Evolutionary conservation across 805 yeast genomes (phyloP), one percentile per base, ranked within the genome.

Genomic region (Wickerhamiella parazyma): DNA sequence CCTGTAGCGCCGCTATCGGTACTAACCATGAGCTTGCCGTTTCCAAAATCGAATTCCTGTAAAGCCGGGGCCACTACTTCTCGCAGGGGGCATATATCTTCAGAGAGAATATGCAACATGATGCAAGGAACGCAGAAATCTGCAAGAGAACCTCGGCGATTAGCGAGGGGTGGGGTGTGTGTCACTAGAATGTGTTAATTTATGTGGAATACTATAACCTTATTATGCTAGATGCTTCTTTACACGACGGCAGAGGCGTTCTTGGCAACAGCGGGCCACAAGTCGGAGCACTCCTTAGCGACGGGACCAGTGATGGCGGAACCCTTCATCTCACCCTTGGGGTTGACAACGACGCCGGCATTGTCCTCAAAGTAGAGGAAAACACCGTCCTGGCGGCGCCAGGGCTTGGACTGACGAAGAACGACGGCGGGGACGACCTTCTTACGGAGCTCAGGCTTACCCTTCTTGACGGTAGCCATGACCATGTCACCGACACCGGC

Each of bases 291-390:
- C 78, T 91, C 99, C 77, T 91, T 91, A 71, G 96, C 97, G 68
- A 91, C 99, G 66, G 99, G 99, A 72, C 99, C 99, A 67, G 99
- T 93, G 71, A 91, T 91, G 66, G 98, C 99, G 60, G 98, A 93
- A 75, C 99, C 99, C 80, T 91, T 91, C 98, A 93, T 91, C 75
- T 91, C 99, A 78, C 99, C 99, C 91, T 91, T 91, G 69, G 99
- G 98, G 77, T 91, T 91, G 70, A 91, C 98, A 68, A 91, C 91
- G 71, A 93, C 99, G 80, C 98, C 98, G 58, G 99, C 99, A 68
- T 91, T 91, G 76, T 91, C 99, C 80, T 91, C 99, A 64, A 91
- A 91, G 85, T 91, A 91, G 71, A 91, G 85, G 87, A 70, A 91
- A 63, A 86, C 82, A 82, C 99, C 99, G 68, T 91, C 99, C 80